Percentiles rank a stretch among this genome's conserved stretches.
phyloP scores from a whole-genome alignment of 306 rosid genomes.

The Ormosia semicastrata region DNA sequence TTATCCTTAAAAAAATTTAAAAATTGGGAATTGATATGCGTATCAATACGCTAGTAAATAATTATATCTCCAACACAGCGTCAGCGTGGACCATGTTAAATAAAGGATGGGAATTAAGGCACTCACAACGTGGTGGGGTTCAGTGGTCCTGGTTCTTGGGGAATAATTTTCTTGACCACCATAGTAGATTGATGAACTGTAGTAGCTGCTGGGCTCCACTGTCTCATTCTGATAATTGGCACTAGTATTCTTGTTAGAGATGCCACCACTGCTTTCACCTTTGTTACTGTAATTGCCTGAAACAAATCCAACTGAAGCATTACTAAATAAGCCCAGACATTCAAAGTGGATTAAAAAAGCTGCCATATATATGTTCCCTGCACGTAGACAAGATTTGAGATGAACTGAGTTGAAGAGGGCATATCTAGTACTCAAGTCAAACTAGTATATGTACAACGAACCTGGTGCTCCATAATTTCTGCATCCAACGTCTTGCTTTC shows the following conservation, averaged over 20 bases:
- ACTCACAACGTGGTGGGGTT: constrained; percentile 58
- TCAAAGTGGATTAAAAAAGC: constrained; percentile 9
- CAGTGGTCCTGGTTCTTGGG: constrained; percentile 58
- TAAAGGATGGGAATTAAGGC: constrained; percentile 36
- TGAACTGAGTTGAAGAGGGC: background rate
- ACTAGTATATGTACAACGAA: constrained; percentile 13
- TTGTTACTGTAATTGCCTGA: constrained; percentile 37
- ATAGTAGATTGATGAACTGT: constrained; percentile 85
- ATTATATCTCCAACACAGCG: too few relatives aligned
- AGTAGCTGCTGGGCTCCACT: constrained; percentile 68
- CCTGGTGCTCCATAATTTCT: constrained; percentile 42
- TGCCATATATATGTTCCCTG: constrained; percentile 1
- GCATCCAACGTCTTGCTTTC: constrained; percentile 30
- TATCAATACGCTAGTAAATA: too few relatives aligned
- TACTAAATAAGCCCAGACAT: constrained; percentile 34
- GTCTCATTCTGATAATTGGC: constrained; percentile 52
- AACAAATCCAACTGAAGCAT: constrained; percentile 30
- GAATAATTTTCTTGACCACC: constrained; percentile 95
- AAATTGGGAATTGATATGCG: too few relatives aligned
- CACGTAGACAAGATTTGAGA: constrained; percentile 31
- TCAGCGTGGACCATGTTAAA: background rate
- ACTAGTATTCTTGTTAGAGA: constrained; percentile 35
- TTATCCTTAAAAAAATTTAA: too few relatives aligned
- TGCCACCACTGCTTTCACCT: constrained; percentile 47
- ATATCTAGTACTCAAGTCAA: constrained; percentile 13